A percentile compares a stretch with the other conserved stretches of the same genome.
Conservation (phyloP, 2,329 filamentous ascomycete species). For the Alternaria tenuissima region DNA sequence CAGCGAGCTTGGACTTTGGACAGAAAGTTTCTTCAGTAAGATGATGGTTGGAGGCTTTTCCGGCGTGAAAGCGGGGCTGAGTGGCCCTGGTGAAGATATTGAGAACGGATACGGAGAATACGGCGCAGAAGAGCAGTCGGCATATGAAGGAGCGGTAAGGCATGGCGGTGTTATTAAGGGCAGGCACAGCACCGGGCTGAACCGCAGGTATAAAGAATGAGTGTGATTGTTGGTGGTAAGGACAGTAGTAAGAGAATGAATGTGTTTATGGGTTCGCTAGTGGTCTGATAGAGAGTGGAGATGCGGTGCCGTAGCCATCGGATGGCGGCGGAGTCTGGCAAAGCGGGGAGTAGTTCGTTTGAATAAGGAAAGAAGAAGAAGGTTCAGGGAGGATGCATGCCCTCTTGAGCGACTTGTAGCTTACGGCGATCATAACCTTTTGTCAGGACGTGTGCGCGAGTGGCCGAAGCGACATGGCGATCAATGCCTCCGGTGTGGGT, state of each 20-base stretch:
- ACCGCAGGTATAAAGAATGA: conserved; percentile 13
- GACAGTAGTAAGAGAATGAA: conserved; percentile 9
- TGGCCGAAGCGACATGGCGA: conserved; percentile 29
- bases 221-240: conserved; percentile 1
- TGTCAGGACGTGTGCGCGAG: conserved; percentile 25
- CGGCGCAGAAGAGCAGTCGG: conserved; percentile 42
- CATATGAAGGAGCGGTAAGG: conserved; percentile 45
- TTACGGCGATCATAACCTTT: conserved; percentile 32
- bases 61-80: conserved; percentile 39
- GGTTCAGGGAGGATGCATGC: conserved; percentile 12
- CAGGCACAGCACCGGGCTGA: conserved; percentile 32
- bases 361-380: conserved; percentile 15
- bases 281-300: conserved; percentile 19
- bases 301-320: conserved; percentile 22
- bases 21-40: conserved; percentile 37
- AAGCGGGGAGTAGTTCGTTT: conserved; percentile 13
- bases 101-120: conserved; percentile 46
- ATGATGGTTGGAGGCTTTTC: conserved; percentile 28
- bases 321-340: conserved; percentile 16
- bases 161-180: conserved; percentile 29
- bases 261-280: conserved; percentile 10
- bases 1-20: conserved; percentile 46
- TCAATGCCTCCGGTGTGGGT: conserved; percentile 31
- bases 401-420: conserved; percentile 15
- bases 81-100: conserved; percentile 45